phyloP scores from a whole-genome alignment of 2,329 filamentous ascomycete species.

The Colletotrichum salicis region DNA sequence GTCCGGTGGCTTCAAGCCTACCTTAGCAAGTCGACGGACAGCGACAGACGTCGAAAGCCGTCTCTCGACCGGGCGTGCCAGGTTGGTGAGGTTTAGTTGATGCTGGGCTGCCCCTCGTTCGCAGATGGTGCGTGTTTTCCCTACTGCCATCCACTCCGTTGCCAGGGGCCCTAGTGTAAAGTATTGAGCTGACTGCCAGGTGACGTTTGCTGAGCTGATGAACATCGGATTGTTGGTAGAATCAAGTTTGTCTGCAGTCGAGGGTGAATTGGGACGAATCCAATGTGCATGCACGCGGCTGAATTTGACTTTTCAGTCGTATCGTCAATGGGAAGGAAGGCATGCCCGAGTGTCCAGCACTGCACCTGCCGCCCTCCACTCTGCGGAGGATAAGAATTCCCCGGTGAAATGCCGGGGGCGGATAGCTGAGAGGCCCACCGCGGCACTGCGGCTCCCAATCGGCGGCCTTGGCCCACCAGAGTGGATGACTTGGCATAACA shows the following conservation, averaged over 20 bases:
- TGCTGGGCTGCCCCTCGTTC: background rate
- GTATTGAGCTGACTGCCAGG: background rate
- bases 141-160: background rate
- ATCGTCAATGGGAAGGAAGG: background rate
- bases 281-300: background rate
- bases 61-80: background rate
- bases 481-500: slow-evolving; percentile 6
- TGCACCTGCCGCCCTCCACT: background rate
- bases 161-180: background rate
- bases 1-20: slow-evolving; percentile 1
- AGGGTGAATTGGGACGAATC: background rate
- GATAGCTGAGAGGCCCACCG: background rate
- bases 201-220: slow-evolving; percentile 5
- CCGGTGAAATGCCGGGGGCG: slow-evolving; percentile 2
- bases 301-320: background rate
- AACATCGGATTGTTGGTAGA: slow-evolving; percentile 21
- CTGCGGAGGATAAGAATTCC: background rate
- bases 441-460: background rate
- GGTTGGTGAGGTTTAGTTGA: background rate
- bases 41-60: background rate
- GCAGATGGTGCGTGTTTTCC: background rate
- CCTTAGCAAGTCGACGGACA: background rate
- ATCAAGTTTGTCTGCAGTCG: background rate
- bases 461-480: slow-evolving; percentile 5
- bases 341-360: background rate